Evolutionary conservation across 2,329 filamentous ascomycete species (phyloP).

Genomic region (Madurella fahalii): DNA sequence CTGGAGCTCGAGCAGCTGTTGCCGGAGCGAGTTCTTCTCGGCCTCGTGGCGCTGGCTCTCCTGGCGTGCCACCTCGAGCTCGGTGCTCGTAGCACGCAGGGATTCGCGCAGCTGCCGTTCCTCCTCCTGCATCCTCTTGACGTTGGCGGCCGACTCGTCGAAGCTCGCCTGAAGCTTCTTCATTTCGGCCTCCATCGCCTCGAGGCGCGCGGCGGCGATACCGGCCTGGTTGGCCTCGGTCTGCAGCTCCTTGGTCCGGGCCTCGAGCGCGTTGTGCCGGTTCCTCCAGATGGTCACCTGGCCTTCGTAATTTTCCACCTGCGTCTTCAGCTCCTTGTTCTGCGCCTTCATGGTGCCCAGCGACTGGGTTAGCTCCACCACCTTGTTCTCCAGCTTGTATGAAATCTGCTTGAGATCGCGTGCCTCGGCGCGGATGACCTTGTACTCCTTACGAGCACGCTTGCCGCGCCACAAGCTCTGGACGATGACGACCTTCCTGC

Average conservation of each 20-base stretch:
- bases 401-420: constrained; percentile 99
- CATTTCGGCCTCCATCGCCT: constrained; percentile 94
- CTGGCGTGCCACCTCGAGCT: constrained; percentile 75
- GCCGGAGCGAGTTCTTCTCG: constrained; percentile 79
- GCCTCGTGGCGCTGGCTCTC: constrained; percentile 72
- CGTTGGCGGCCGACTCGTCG: constrained; percentile 83
- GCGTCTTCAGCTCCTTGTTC: constrained; percentile 82
- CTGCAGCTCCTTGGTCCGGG: constrained; percentile 87
- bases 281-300: constrained; percentile 97
- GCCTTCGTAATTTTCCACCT: constrained; percentile 92
- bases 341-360: constrained; percentile 88
- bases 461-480: constrained; percentile 93
- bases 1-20: constrained; percentile 85
- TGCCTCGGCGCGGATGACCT: constrained; percentile 87
- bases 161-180: constrained; percentile 83
- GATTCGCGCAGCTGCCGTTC: constrained; percentile 82
- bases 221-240: constrained; percentile 96
- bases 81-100: constrained; percentile 70
- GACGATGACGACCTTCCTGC: constrained; percentile 81
- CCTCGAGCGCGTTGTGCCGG: constrained; percentile 84
- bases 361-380: constrained; percentile 93
- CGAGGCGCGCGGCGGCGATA: constrained; percentile 84
- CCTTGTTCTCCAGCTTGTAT: constrained; percentile 99
- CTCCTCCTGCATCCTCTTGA: constrained; percentile 92
- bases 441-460: constrained; percentile 76